A percentile compares a stretch with the other conserved stretches of the same genome.
Conservation (phyloP, 176 grass and related monocot species). For the Hyparrhenia diplandra region DNA sequence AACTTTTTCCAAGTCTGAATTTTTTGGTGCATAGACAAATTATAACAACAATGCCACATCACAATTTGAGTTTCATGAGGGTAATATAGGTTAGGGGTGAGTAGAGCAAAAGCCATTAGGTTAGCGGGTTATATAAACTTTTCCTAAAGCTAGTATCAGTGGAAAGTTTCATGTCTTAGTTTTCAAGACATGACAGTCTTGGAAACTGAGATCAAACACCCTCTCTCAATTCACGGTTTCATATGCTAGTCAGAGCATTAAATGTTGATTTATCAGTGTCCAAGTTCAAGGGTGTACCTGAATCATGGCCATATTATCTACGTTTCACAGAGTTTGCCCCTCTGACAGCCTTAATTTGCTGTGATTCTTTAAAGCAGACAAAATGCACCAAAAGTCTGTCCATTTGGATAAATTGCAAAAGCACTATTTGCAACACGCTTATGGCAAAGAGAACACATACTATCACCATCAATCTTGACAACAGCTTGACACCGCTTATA, state of each 20-base stretch:
- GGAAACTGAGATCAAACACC: too few relatives aligned
- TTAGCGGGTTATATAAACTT: too few relatives aligned
- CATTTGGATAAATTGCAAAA: constrained; percentile 98
- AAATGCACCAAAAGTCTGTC: constrained; percentile 92
- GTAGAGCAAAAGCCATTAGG: too few relatives aligned
- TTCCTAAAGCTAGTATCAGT: too few relatives aligned
- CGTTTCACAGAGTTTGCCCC: constrained; percentile 50
- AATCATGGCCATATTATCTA: constrained; percentile 27
- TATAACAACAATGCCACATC: background rate
- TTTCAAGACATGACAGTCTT: too few relatives aligned
- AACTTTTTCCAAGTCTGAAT: background rate
- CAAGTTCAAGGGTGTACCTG: constrained; percentile 29
- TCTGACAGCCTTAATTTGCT: constrained; percentile 75
- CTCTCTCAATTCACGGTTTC: too few relatives aligned
- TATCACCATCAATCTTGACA: constrained; percentile 90
- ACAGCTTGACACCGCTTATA: constrained; percentile 66
- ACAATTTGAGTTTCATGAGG: too few relatives aligned
- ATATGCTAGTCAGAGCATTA: background rate
- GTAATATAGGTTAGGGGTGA: too few relatives aligned
- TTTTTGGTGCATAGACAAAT: background rate
- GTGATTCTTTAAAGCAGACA: constrained; percentile 96
- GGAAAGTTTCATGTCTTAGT: too few relatives aligned
- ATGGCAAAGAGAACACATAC: constrained; percentile 86
- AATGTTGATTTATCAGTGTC: background rate
- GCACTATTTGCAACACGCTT: constrained; percentile 90